Base-by-base conservation (phyloP, 495 filamentous ascomycete genomes). In the Neurospora intermedia region DNA sequence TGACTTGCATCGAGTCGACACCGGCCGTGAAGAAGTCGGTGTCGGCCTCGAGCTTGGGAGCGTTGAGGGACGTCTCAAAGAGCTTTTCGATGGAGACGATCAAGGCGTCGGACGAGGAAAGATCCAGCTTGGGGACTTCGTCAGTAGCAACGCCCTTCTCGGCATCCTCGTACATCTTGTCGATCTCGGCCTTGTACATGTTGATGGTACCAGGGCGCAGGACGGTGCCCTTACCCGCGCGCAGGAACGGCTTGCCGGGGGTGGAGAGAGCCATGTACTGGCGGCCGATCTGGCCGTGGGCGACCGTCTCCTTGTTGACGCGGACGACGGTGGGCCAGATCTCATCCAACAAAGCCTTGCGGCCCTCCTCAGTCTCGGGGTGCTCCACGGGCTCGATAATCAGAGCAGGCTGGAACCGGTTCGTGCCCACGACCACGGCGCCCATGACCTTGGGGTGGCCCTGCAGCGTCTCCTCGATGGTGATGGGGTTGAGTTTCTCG, bases 401-500 rank as follows among this genome's bases (percentile, higher is more conserved):
- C 38, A 89, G 77, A 0, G 82, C 81, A 2, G 88, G 80, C 73
- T 88, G 84, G 75, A 88, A 89, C 40, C 82, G 78, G 39, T 82
- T 77, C 18, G 81, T 74, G 6, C 89, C 89, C 3, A 87, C 81
- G 3, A 91, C 81, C 1, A 89, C 38, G 0, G 84, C 87, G 1
- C 84, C 82, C 20, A 77, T 78, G 31, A 91, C 78, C 3, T 75
- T 73, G 0, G 87, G 83, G 73, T 88, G 84, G 10, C 74, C 78
- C 39, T 74, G 73, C 11, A 91, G 72, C 5, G 77, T 80, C 16
- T 77, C 73, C 72, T 92, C 89, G 31, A 89, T 84, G 0, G 81
- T 79, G 7, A 87, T 77, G 0, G 89, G 89, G 75, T 90, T 90
- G 4, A 88, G 75, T 78, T 91, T 92, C 77, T 91, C 88, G 39